These are phyloP conservation scores for Diaporthe sp. DNA, from an alignment of 2,329 filamentous ascomycete species.

Conservation along the genomic window DNA sequence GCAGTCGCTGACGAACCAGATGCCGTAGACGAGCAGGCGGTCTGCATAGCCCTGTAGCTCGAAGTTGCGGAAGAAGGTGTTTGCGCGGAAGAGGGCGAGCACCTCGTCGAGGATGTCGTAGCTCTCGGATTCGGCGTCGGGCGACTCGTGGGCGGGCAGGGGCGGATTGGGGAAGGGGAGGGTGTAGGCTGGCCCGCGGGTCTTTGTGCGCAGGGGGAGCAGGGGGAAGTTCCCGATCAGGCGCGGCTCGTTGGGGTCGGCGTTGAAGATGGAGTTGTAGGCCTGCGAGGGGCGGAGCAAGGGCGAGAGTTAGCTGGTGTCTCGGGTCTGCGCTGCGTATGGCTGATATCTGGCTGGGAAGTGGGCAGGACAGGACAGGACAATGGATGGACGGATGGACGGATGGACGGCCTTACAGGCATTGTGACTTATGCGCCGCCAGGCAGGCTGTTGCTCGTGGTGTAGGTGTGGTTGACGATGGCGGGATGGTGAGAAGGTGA, in stretches of 20 bases:
- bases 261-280: constrained; percentile 98
- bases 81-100: constrained; percentile 92
- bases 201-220: constrained; percentile 93
- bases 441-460: constrained; percentile 44
- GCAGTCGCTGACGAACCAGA: constrained; percentile 93
- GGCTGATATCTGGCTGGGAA: constrained; percentile 6
- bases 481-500: not conserved
- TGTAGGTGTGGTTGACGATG: not conserved
- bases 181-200: constrained; percentile 93
- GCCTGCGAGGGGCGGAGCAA: constrained; percentile 68
- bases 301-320: constrained; percentile 26
- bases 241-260: constrained; percentile 75
- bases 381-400: not conserved
- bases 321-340: not conserved
- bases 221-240: constrained; percentile 92
- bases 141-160: constrained; percentile 73
- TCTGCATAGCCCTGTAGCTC: constrained; percentile 98
- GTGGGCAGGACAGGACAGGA: not conserved
- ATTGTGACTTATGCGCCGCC: constrained; percentile 42
- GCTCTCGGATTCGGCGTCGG: constrained; percentile 88
- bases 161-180: constrained; percentile 73
- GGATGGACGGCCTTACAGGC: constrained; percentile 42
- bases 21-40: constrained; percentile 95
- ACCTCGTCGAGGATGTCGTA: constrained; percentile 98
- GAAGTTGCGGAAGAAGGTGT: constrained; percentile 99